Base-by-base conservation (phyloP, 352 stramenopile genomes). In the Saprolegnia diclina region DNA sequence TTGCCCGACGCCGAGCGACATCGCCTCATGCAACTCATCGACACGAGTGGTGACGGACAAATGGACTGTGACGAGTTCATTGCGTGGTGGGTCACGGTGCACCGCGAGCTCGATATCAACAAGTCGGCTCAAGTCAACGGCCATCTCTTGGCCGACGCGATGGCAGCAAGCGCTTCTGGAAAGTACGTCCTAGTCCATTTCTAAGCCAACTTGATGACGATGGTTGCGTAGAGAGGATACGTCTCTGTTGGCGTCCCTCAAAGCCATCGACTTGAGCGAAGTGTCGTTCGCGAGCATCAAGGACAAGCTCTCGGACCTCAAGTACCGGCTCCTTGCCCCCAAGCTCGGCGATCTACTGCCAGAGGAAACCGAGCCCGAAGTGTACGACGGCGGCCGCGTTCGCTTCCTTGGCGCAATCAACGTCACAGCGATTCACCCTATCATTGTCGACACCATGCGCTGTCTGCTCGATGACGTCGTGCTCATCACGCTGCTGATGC, bases 381-480 rank as follows among this genome's bases (percentile, higher is more conserved):
- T 62, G 35, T 65, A 68, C 40, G 62, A 53, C 59, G 62, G 42
- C 35, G 63, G 63, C 35, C 29, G 61, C 13, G 18, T 24, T 1
- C 44, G 63, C n/a, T 32, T 45, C 10, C 50, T 69, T 42, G 81
- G 78, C 35, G 62, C 78, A 1, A 56, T 88, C 2, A 80, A 92
- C 35, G 81, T 91, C 29, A 85, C 81, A 7, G 80, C 74, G 74
- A 87, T 89, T 54, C 81, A 89, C 29, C 80, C 80, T 0, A 75
- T 83, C 24, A 76, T 91, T 37, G 79, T 91, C 21, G 73, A 77
- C 19, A 86, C 77, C 44, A 64, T 90, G 18, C 63, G 73, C 19
- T 74, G 76, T 24, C 67, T 91, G 24, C 86, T 90, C 59, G 37
- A 55, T 4, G 48, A 71, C 16, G 71, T 90, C 0, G 37, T 66